Evolutionary conservation across 768 basidiomycete species (phyloP), one percentile per base, ranked within the genome.

Genomic region (Kwoniella mangroviensis): DNA sequence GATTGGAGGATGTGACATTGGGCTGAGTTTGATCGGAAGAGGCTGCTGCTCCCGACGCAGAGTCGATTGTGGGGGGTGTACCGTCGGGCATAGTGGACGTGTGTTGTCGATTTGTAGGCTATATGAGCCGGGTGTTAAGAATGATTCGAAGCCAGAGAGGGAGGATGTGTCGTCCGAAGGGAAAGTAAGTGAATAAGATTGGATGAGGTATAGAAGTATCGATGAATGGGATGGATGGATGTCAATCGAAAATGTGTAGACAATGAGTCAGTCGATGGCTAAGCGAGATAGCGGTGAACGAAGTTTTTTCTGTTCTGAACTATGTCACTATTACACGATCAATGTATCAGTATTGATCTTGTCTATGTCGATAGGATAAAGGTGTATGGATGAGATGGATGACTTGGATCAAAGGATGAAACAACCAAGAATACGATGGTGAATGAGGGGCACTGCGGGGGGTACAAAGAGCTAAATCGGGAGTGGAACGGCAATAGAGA

Each of bases 21-120:
- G 43, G 24, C 34, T 75, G 69, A n/a, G 40, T 7, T 60, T 60
- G 58, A 21, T 60, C 58, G 13, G 45, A 49, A 49, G 45, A 49
- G 22, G 71, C 69, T 15, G 34, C 34, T 34, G 34, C 34, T 34
- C 34, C 34, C 34, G 34, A 34, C 9, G 34, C 34, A 34, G 65
- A 64, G n/a, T 69, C 72, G 68, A 75, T 75, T 58, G 58, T 75
- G 17, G 68, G 59, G 11, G 71, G 69, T 55, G 54, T 10, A 22
- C 65, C 63, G 69, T 70, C 66, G 5, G 74, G 69, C 74, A 75
- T 75, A 11, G 17, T 45, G 58, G 53, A 65, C 21, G 43, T 52
- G 11, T 17, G 15, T 13, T n/a, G 62, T 11, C 7, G 17, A 13
- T 63, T 51, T n/a, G 51, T 28, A 40, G 60, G 60, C 41, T 40